Base-by-base conservation (phyloP, 179 eudicot genomes). In the Spergularia azorica region DNA sequence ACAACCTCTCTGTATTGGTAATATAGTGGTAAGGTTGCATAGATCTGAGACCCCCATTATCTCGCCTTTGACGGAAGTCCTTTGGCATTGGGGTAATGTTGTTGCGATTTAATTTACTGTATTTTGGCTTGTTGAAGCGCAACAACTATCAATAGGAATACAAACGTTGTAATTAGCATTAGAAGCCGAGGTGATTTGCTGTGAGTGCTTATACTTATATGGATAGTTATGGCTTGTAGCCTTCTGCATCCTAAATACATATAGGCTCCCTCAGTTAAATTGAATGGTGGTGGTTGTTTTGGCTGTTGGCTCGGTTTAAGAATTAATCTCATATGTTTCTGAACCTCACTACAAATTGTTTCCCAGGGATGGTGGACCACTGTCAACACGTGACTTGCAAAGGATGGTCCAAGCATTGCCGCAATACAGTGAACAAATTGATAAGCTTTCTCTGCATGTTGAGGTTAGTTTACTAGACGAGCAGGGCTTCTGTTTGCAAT, bases 321-420 rank as follows among this genome's bases (percentile, higher is more conserved):
- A 21, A 9, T 17, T 17, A 36, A 16, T 43, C 0, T 56, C 3
- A 36, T 54, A 48, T 21, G 43, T 26, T 72, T 68, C 81, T 84
- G 74, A 82, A 43, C 48, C 15, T 32, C 39, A 15, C 36, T 21
- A 7, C 9, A 39, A 57, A 21, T 50, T 50, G 59, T 79, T 58
- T 54, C 67, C 32, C 77, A 95, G 99, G 84, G 91, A 85, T 75
- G 88, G 91, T 73, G 89, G 88, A 75, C 90, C 87, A 61, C 72
- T 95, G 74, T 95, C 99, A 11, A 91, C 97, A 65, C 92, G 97
- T 54, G 99, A 95, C 79, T 82, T 95, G 88, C 97, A 93, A 78
- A 93, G 83, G 89, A 89, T 95, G 93, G 97, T 91, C 71, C 97
- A 89, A 85, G 90, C 99, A 70, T 87, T 95, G 88, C 99, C 97